phyloP scores from a whole-genome alignment of 1,284 basidiomycete genomes.

The Golubevia pallescens region DNA sequence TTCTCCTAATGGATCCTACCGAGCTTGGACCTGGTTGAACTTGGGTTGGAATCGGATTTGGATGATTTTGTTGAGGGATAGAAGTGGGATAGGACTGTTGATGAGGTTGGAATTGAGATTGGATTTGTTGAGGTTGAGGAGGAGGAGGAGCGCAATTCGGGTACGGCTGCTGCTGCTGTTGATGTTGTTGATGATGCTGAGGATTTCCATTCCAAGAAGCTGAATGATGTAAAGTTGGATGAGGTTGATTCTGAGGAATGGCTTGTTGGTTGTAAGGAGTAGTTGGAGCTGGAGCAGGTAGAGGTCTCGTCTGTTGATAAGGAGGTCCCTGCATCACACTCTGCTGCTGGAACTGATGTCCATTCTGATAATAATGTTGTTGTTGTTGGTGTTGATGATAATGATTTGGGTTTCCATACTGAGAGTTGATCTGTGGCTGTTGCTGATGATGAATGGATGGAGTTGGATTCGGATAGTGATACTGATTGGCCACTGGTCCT shows the following conservation, averaged over 20 bases:
- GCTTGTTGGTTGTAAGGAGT: too few relatives aligned
- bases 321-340: too few relatives aligned
- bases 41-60: not conserved
- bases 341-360: too few relatives aligned
- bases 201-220: too few relatives aligned
- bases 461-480: constrained; percentile 21
- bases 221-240: too few relatives aligned
- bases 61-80: too few relatives aligned
- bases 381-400: constrained; percentile 7
- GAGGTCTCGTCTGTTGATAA: not conserved
- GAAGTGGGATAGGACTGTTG: not conserved
- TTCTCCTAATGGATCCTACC: not conserved
- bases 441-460: constrained; percentile 34
- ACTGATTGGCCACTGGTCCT: constrained; percentile 16
- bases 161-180: constrained; percentile 17
- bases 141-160: not conserved
- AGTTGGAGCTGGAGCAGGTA: not conserved
- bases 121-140: not conserved
- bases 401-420: not conserved
- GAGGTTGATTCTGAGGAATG: too few relatives aligned
- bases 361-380: too few relatives aligned
- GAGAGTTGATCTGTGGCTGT: constrained; percentile 15
- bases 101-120: not conserved
- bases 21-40: not conserved
- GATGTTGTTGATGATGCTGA: not conserved